These are phyloP conservation scores for Penicillium desertorum DNA, from an alignment of 495 filamentous ascomycete species.

Conservation along the genomic window DNA sequence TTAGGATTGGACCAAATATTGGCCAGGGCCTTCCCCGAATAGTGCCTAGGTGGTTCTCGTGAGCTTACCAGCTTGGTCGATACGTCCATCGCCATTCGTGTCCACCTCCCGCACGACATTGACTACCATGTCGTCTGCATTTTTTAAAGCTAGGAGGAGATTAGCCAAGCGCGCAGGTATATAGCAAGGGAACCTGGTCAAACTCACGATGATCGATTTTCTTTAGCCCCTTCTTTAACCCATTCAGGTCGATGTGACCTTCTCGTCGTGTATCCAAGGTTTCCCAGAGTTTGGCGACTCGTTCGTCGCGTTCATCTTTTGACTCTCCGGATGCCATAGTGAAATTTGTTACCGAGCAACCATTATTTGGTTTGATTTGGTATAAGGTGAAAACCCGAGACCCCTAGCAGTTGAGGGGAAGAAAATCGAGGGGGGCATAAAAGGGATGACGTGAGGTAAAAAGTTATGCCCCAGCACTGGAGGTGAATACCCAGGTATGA, in stretches of 20 bases:
- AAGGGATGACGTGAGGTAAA: conserved; percentile 16
- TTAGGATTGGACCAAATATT: conserved; percentile 23
- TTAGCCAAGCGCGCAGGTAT: conserved; percentile 29
- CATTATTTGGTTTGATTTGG: conserved; percentile 32
- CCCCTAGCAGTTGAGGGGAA: background rate
- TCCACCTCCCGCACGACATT: conserved; percentile 80
- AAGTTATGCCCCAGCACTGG: conserved; percentile 23
- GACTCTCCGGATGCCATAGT: conserved; percentile 58
- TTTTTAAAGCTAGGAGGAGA: conserved; percentile 72
- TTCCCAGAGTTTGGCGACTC: conserved; percentile 77
- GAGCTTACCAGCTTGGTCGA: conserved; percentile 79
- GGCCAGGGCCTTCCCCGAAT: conserved; percentile 15
- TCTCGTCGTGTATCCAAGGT: conserved; percentile 72
- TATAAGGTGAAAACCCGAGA: background rate
- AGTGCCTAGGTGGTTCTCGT: conserved; percentile 16
- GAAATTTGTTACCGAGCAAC: conserved; percentile 41
- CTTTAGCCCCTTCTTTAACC: conserved; percentile 77
- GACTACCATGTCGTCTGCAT: conserved; percentile 82
- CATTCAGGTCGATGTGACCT: conserved; percentile 78
- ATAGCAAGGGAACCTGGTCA: conserved; percentile 29
- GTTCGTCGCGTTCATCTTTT: conserved; percentile 68
- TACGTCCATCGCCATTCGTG: conserved; percentile 80
- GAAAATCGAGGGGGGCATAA: conserved; percentile 11
- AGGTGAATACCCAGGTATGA: background rate
- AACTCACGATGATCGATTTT: conserved; percentile 90